Percentiles rank a stretch among this genome's conserved stretches.
Evolutionary conservation across 140 eudicot species (phyloP).

Genomic region (Anethum foeniculum): DNA sequence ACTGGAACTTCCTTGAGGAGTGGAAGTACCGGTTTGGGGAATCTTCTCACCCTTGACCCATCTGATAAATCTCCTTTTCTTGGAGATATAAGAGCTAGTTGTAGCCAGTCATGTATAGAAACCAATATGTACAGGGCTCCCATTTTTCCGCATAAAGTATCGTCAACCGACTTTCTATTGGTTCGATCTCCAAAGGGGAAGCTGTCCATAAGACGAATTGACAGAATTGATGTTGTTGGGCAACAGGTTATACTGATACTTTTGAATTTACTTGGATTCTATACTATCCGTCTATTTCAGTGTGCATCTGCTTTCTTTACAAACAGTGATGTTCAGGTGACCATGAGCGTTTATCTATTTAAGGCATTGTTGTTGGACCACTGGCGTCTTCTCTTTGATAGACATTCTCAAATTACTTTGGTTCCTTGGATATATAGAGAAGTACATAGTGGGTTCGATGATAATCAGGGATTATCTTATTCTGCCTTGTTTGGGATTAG

Average conservation of each 20-base stretch:
- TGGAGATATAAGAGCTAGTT: constrained; percentile 94
- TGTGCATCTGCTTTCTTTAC: not conserved
- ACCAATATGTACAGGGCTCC: constrained; percentile 97
- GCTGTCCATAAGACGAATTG: constrained; percentile 89
- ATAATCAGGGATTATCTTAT: not conserved
- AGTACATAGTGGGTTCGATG: not conserved
- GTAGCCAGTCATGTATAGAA: constrained; percentile 81
- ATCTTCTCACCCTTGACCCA: constrained; percentile 70
- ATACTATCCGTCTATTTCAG: not conserved
- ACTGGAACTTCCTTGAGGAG: constrained; percentile 54
- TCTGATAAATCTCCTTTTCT: constrained; percentile 97
- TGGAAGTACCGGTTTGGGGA: constrained; percentile 55
- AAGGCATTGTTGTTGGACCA: not conserved
- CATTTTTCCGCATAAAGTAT: constrained; percentile 68
- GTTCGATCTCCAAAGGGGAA: constrained; percentile 96
- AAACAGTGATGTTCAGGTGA: not conserved
- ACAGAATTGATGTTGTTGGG: constrained; percentile 81
- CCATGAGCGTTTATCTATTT: not conserved
- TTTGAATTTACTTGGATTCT: not conserved
- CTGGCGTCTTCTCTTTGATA: not conserved
- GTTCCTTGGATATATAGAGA: not conserved
- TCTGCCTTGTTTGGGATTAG: not conserved
- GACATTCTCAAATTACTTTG: not conserved
- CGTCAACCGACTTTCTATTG: constrained; percentile 78
- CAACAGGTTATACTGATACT: constrained; percentile 58